A percentile compares a stretch with the other conserved stretches of the same genome.
Conservation (phyloP, 2,329 filamentous ascomycete species). For the Penicillium vulpinum region DNA sequence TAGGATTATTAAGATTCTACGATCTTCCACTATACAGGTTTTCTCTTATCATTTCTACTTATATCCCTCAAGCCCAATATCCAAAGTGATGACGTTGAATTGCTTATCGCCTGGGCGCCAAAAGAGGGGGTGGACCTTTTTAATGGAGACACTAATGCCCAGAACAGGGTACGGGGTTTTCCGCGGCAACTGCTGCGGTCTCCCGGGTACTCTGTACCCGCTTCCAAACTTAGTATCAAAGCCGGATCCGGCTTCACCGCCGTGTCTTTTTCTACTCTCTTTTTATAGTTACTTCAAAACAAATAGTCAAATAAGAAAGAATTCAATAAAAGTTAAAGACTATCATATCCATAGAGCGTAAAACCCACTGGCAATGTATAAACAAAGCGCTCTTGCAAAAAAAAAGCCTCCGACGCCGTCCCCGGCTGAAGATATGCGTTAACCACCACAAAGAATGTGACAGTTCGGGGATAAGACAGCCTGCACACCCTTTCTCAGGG, state of each 20-base stretch:
- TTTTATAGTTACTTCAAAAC: background rate
- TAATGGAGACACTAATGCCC: slow-evolving; percentile 7
- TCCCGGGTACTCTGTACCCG: slow-evolving; percentile 11
- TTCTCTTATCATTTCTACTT: no score
- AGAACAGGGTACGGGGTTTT: slow-evolving; percentile 10
- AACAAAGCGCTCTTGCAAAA: slow-evolving; percentile 16
- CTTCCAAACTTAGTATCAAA: slow-evolving; percentile 7
- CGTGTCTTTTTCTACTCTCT: background rate
- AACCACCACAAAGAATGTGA: slow-evolving; percentile 17
- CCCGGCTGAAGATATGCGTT: background rate
- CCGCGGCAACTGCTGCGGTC: background rate
- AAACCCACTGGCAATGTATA: slow-evolving; percentile 15
- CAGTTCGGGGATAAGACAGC: slow-evolving; percentile 3
- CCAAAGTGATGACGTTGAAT: slow-evolving; percentile 23
- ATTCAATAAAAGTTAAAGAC: background rate
- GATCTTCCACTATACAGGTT: background rate
- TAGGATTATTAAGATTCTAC: background rate
- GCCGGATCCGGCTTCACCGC: slow-evolving; percentile 6
- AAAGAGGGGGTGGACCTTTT: slow-evolving; percentile 29
- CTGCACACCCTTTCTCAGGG: slow-evolving; percentile 2
- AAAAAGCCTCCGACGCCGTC: slow-evolving; percentile 15
- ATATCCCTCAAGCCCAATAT: background rate
- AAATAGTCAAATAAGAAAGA: background rate
- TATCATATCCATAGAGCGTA: background rate
- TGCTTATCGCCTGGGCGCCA: slow-evolving; percentile 20